Percentiles rank a stretch among this genome's conserved stretches.
These are phyloP conservation scores for Alnus rubra DNA, from an alignment of 306 rosid genomes.

Conservation along the genomic window DNA sequence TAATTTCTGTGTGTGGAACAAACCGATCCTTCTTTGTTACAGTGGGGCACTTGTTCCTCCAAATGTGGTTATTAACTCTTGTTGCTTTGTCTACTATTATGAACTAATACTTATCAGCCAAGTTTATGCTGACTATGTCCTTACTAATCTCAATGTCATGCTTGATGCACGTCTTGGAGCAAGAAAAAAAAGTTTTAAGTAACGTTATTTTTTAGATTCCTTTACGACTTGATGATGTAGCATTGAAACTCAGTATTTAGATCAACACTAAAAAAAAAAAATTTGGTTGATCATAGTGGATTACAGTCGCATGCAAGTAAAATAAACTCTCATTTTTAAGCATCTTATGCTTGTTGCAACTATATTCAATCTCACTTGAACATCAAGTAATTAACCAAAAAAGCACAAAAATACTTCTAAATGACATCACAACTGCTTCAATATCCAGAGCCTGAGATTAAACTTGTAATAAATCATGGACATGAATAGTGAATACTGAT, in stretches of 20 bases:
- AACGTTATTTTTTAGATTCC: too few species aligned
- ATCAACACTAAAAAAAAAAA: too few species aligned
- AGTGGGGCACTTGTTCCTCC: conserved; percentile 6
- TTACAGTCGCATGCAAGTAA: background rate
- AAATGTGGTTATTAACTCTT: conserved; percentile 11
- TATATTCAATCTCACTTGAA: background rate
- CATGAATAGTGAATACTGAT: background rate
- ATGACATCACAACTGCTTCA: background rate
- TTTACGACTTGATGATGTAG: too few species aligned
- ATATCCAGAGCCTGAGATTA: background rate
- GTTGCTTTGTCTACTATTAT: conserved; percentile 21
- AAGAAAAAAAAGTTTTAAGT: background rate
- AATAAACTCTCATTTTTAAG: background rate
- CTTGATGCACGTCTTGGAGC: background rate
- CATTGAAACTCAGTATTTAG: too few species aligned
- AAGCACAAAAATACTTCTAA: background rate
- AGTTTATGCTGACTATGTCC: background rate
- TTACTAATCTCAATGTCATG: background rate
- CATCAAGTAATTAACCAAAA: background rate
- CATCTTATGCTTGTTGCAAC: background rate
- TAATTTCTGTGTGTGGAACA: conserved; percentile 4
- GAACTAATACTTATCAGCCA: background rate
- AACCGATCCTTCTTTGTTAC: conserved; percentile 17
- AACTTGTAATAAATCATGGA: background rate
- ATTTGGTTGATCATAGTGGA: background rate